Base-by-base conservation (phyloP, 257 asterid genomes). In the Lavandula angustifolia region DNA sequence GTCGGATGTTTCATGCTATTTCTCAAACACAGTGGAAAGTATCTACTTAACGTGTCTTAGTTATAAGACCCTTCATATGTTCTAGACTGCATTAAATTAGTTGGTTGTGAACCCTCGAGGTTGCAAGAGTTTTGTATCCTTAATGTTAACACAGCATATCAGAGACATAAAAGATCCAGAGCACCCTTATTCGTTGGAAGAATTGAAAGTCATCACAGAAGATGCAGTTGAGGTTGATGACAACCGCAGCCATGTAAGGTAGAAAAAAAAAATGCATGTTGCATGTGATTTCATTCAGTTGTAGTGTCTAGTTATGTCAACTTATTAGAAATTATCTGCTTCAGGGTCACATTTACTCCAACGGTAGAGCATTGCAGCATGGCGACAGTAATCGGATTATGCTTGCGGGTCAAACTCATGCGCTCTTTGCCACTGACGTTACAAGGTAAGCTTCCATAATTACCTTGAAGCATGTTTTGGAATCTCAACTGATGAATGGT, bases 161-260 rank as follows among this genome's bases (percentile, higher is more conserved):
- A 87, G 98, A 89, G 98, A 89, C 75, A 85, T 92, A 73, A 92
- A 92, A 83, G 98, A 92, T 75, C 98, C 98, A 44, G 97, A 92
- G 73, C 96, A 92, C 73, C 95, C 96, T 55, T 87, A 89, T 73
- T 87, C 98, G 58, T 78, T 89, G 85, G 98, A 92, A 80, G 88
- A 89, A 79, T 77, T 92, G 75, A 89, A 92, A 79, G 98, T 92
- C 69, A 79, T 89, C 32, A 69, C 96, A 9, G 98, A 92, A 82
- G 96, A 89, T 78, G 80, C 94, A 38, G 66, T 89, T 76, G 97
- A 89, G 75, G 87, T 92, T 44, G 89, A 92, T 66, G 97, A 92
- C 74, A 50, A 73, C 63, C 65, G n/a, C 13, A 85, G 94, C 79
- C 66, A 80, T 65, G 87, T 89, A 51, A 92, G 96, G 98, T 92